Evolutionary conservation across 1,139 yeast species (phyloP).

Genomic region (Sugiyamaella xylanicola): DNA sequence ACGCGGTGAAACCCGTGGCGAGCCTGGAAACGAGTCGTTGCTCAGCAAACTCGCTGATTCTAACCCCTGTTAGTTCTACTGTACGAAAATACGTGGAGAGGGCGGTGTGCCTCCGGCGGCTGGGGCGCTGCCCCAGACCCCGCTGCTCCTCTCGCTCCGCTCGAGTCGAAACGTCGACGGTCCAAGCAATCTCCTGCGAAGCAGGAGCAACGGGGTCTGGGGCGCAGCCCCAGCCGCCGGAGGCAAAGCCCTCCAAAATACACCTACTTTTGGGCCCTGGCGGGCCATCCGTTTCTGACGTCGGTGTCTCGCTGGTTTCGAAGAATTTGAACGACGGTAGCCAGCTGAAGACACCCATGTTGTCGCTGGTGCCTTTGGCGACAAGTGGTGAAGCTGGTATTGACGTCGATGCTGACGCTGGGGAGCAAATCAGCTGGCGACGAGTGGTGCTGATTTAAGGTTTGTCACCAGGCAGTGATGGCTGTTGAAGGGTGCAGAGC

Average conservation of each 20-base stretch:
- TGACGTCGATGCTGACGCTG: background rate
- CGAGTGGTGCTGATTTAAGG: background rate
- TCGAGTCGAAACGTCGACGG: too few species aligned
- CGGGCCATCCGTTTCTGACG: background rate
- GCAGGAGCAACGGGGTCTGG: background rate
- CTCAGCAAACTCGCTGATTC: background rate
- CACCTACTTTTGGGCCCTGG: slow-evolving; percentile 13
- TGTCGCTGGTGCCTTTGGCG: too few species aligned
- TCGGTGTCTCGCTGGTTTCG: background rate
- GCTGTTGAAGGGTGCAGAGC: too few species aligned
- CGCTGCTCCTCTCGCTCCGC: background rate
- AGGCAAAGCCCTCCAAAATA: background rate
- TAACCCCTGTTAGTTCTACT: background rate
- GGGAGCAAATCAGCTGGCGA: background rate
- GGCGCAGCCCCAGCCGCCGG: background rate
- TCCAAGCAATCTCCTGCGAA: too few species aligned
- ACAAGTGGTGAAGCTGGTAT: background rate
- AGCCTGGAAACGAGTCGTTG: background rate
- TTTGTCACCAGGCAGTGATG: too few species aligned
- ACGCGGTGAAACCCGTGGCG: background rate
- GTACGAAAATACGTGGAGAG: too few species aligned
- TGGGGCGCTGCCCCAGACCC: background rate
- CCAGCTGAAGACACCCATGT: slow-evolving; percentile 16
- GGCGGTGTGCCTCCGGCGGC: background rate
- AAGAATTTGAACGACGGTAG: slow-evolving; percentile 17